A percentile compares a stretch with the other conserved stretches of the same genome.
Evolutionary conservation across 495 filamentous ascomycete genomes (phyloP).

Genomic region (Aspergillus asperescens): DNA sequence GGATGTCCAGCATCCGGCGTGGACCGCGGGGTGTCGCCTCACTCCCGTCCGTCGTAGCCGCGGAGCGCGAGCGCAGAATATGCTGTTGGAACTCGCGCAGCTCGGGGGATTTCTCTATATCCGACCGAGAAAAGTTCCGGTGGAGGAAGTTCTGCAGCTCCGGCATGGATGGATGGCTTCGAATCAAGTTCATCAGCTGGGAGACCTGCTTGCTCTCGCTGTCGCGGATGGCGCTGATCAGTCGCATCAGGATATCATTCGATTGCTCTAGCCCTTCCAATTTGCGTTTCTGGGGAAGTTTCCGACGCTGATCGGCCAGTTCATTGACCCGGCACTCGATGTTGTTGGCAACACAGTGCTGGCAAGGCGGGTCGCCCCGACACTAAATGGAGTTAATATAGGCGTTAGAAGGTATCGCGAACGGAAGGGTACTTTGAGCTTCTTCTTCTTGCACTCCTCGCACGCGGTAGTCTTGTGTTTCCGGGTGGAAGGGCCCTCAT

Average conservation of each 20-base stretch:
- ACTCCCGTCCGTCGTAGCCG: not conserved
- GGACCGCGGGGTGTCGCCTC: conserved; percentile 5
- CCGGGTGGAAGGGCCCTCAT: conserved; percentile 12
- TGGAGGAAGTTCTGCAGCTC: conserved; percentile 23
- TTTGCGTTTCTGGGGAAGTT: conserved; percentile 27
- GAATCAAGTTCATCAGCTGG: conserved; percentile 26
- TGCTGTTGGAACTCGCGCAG: conserved; percentile 15
- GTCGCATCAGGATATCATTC: conserved; percentile 15
- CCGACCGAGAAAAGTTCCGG: conserved; percentile 15
- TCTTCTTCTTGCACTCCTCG: conserved; percentile 26
- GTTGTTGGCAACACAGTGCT: conserved; percentile 23
- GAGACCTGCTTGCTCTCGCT: conserved; percentile 16
- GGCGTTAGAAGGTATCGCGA: not conserved
- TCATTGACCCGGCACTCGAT: conserved; percentile 26
- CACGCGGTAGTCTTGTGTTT: conserved; percentile 30
- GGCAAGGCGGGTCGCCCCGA: conserved; percentile 25
- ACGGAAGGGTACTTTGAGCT: conserved; percentile 22
- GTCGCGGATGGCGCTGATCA: conserved; percentile 20
- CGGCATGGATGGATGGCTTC: conserved; percentile 23
- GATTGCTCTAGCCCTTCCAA: conserved; percentile 23
- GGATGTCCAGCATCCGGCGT: conserved; percentile 23
- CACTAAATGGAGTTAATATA: conserved; percentile 14
- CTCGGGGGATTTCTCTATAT: conserved; percentile 19
- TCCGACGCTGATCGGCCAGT: conserved; percentile 28
- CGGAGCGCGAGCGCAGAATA: conserved; percentile 9